Base-by-base conservation (phyloP, 352 stramenopile genomes). In the Globisporangium uncinulatum region DNA sequence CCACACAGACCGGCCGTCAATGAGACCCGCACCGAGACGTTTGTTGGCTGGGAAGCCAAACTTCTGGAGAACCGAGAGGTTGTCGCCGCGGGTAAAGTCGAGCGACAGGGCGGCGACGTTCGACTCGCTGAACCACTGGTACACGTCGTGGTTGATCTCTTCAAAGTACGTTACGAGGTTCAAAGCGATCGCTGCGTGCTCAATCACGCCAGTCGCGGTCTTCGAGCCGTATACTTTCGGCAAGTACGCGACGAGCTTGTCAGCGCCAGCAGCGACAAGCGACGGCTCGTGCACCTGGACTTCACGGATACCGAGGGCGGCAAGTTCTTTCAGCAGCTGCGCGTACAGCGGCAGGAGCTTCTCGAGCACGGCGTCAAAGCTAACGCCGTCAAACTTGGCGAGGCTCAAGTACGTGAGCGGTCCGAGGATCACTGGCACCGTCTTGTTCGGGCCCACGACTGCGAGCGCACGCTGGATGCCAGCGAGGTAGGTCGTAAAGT, bases 221-320 rank as follows among this genome's bases (percentile, higher is more conserved):
- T 85, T 88, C 45, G 62, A 62, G 37, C 81, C 79, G 71, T 94
- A 94, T 29, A 91, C 83, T 7, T 73, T 79, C 6, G 59, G 50
- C 54, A 92, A 56, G 63, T 87, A 73, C 29, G 74, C 67, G 19
- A 83, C 63, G 1, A 92, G 62, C 53, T 79, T 66, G 17, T 76
- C 68, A 9, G 82, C 79, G 41, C 71, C 74, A 37, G 78, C 80
- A 10, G 87, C 82, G 14, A 97, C 90, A 20, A 98, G 77, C 57
- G 82, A 89, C 10, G 92, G 87, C 72, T 98, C 92, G 66, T 97
- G 87, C 34, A 98, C 74, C 77, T 97, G 92, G 49, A 98, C 74
- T 56, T 97, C 83, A 4, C 67, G 62, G 4, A 97, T 73, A 48
- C 89, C 89, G 1, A 97, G 69, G 21, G 60, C 66, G 8, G 78